A percentile compares a stretch with the other conserved stretches of the same genome.
phyloP scores from a whole-genome alignment of 108 stramenopile species.

The Pseudonitzschia delicatissima region DNA sequence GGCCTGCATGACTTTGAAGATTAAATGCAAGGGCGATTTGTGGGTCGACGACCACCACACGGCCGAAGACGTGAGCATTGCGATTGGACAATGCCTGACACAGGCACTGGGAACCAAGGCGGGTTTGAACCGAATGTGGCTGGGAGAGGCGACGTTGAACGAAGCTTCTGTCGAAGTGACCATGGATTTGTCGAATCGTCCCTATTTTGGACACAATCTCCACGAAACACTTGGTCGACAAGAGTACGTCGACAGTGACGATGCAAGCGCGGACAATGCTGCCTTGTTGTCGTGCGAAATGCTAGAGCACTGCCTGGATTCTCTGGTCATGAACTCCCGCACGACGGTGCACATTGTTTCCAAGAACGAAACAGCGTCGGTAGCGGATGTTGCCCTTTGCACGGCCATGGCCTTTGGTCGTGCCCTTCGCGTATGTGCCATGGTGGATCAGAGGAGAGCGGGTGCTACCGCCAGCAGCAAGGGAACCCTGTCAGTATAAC shows the following conservation, averaged over 20 bases:
- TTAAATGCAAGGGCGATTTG: conserved; percentile 84
- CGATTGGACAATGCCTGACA: conserved; percentile 86
- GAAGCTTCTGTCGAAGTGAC: conserved; percentile 66
- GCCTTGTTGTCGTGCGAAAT: conserved; percentile 80
- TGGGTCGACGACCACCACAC: conserved; percentile 98
- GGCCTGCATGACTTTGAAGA: conserved; percentile 63
- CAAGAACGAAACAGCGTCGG: conserved; percentile 19
- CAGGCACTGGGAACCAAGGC: conserved; percentile 82
- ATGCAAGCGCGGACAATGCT: conserved; percentile 26
- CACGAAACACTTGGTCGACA: conserved; percentile 29
- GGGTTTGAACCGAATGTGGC: conserved; percentile 89
- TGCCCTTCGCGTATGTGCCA: conserved; percentile 66
- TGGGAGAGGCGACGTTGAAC: conserved; percentile 27
- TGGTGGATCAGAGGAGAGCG: conserved; percentile 76
- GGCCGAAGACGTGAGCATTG: conserved; percentile 93
- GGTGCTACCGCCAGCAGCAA: conserved; percentile 81
- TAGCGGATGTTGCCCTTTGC: conserved; percentile 47
- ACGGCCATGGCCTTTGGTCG: conserved; percentile 70
- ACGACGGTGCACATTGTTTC: conserved; percentile 90
- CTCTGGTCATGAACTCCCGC: conserved; percentile 81
- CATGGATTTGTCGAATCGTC: conserved; percentile 86
- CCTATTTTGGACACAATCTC: conserved; percentile 68
- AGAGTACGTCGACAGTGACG: conserved; percentile 31
- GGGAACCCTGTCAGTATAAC: conserved; percentile 83
- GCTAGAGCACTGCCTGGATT: conserved; percentile 90